These are phyloP conservation scores for Aegle marmelos DNA, from an alignment of 345 rosid genomes.

Conservation along the genomic window DNA sequence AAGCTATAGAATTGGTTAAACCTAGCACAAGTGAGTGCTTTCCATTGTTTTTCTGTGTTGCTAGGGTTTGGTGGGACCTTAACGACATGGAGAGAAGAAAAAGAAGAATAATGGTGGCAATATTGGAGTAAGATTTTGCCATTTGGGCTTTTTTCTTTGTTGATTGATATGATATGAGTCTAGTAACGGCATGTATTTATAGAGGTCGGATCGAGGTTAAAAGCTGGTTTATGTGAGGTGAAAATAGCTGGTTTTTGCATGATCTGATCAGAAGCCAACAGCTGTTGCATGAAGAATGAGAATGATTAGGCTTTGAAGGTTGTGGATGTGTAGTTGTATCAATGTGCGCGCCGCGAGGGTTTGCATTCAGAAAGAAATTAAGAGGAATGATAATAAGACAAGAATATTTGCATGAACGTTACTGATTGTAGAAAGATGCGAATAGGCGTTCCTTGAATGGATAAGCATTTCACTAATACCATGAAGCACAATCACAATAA, in stretches of 20 bases:
- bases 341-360: neutral
- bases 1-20: conserved; percentile 40
- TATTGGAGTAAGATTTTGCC: conserved; percentile 15
- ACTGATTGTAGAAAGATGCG: conserved; percentile 1
- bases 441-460: neutral
- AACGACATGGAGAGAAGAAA: conserved; percentile 21
- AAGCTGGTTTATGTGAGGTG: neutral
- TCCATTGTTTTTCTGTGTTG: conserved; percentile 29
- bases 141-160: neutral
- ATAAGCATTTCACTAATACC: neutral
- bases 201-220: neutral
- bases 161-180: conserved; percentile 1
- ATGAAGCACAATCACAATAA: neutral
- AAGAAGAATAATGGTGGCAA: conserved; percentile 14
- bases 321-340: neutral
- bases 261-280: neutral
- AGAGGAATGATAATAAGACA: neutral
- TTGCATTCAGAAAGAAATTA: neutral
- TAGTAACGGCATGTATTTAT: conserved; percentile 17
- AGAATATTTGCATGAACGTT: conserved; percentile 1
- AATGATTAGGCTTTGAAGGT: neutral
- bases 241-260: neutral
- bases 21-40: conserved; percentile 40
- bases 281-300: neutral
- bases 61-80: conserved; percentile 30